Evolutionary conservation across 2,329 filamentous ascomycete genomes (phyloP).

Genomic region (Lecanosticta acicola): DNA sequence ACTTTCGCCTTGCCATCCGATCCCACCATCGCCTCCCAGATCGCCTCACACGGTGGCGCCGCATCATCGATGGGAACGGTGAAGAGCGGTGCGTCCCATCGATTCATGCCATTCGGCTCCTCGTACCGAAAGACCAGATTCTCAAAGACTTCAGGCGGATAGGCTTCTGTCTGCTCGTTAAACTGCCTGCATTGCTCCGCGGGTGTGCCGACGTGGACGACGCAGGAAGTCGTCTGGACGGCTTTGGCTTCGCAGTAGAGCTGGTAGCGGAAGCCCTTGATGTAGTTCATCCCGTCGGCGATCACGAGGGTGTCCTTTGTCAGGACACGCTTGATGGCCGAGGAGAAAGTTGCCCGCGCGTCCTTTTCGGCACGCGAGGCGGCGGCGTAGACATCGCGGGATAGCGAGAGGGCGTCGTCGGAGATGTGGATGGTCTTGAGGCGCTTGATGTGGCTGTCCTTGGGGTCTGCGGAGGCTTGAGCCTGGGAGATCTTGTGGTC

Average conservation of each 20-base stretch:
- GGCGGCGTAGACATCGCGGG: conserved; percentile 62
- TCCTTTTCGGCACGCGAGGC: conserved; percentile 77
- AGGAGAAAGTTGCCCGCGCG: conserved; percentile 69
- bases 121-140: conserved; percentile 78
- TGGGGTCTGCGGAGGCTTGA: conserved; percentile 19
- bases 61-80: conserved; percentile 72
- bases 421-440: conserved; percentile 70
- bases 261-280: conserved; percentile 86
- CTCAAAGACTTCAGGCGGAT: conserved; percentile 62
- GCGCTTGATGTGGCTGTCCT: conserved; percentile 42
- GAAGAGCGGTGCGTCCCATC: conserved; percentile 81
- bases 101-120: conserved; percentile 76
- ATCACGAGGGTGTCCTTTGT: conserved; percentile 70
- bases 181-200: conserved; percentile 52
- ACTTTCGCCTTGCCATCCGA: conserved; percentile 58
- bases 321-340: conserved; percentile 70
- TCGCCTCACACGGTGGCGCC: conserved; percentile 58
- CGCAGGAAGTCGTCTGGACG: conserved; percentile 66
- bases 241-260: conserved; percentile 81
- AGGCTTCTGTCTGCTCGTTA: conserved; percentile 52
- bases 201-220: conserved; percentile 59
- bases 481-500: conserved; percentile 48
- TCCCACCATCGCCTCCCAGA: conserved; percentile 68
- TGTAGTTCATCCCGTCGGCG: conserved; percentile 77
- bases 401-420: conserved; percentile 64